Percentiles rank a stretch among this genome's conserved stretches.
Conservation (phyloP, 2,329 filamentous ascomycete genomes). For the Ilyonectria sp. region DNA sequence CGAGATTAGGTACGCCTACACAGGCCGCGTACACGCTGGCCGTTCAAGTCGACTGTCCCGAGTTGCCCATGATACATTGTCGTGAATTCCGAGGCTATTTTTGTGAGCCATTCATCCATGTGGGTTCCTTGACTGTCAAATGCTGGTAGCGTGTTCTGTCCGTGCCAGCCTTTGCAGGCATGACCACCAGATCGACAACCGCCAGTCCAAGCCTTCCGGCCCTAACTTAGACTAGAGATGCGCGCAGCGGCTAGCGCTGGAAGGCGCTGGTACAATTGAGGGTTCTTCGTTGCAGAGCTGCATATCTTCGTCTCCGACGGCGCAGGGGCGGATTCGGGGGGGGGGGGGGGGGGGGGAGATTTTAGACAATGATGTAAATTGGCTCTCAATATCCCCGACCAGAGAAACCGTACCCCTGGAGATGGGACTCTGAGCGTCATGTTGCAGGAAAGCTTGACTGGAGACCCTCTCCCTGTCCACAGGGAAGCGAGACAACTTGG, state of each 20-base stretch:
- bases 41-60: not conserved
- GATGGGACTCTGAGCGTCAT: not conserved
- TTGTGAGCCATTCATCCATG: no score
- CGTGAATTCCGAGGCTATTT: not conserved
- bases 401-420: not conserved
- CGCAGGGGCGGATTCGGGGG: not conserved
- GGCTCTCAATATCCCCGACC: not conserved
- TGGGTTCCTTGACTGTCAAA: not conserved
- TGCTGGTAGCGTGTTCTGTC: conserved; percentile 10
- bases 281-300: conserved; percentile 8
- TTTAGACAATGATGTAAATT: not conserved
- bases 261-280: conserved; percentile 3
- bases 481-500: not conserved
- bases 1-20: not conserved
- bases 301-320: conserved; percentile 14
- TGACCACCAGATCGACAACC: conserved; percentile 30
- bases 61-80: not conserved
- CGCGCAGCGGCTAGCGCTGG: conserved; percentile 8
- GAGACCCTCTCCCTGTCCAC: not conserved
- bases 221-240: conserved; percentile 21
- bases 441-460: not conserved
- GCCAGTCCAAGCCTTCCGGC: conserved; percentile 19
- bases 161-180: conserved; percentile 29
- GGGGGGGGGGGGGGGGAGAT: not conserved
- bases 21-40: not conserved